Evolutionary conservation across 2,329 filamentous ascomycete species (phyloP).

Genomic region (Trichoderma arundinaceum): DNA sequence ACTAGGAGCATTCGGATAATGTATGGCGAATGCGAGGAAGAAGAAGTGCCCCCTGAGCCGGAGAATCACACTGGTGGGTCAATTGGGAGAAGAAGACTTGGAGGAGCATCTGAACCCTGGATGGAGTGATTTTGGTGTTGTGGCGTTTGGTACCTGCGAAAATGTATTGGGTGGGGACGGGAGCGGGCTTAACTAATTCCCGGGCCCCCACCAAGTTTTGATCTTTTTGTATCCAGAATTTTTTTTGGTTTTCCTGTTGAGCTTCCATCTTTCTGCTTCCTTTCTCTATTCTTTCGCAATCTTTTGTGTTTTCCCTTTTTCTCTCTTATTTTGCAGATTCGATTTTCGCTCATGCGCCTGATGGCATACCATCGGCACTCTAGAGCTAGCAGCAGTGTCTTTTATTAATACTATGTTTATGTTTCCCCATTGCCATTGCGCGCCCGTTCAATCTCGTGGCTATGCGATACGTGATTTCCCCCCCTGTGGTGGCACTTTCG

Average conservation of each 20-base stretch:
- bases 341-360: background rate
- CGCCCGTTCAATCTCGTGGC: constrained; percentile 8
- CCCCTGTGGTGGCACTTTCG: constrained; percentile 75
- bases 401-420: background rate
- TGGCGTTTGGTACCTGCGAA: background rate
- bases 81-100: no score
- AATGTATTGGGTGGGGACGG: background rate
- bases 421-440: background rate
- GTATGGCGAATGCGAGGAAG: background rate
- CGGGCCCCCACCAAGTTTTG: constrained; percentile 4
- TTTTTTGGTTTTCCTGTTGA: background rate
- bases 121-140: no score
- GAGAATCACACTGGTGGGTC: no score
- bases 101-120: no score
- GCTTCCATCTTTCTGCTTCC: background rate
- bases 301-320: background rate
- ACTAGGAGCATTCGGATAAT: background rate
- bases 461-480: constrained; percentile 12
- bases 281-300: background rate
- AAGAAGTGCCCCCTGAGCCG: no score
- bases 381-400: constrained; percentile 5
- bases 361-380: background rate
- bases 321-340: background rate
- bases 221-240: background rate
- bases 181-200: constrained; percentile 21